Evolutionary conservation across 768 basidiomycete genomes (phyloP).

Genomic region (Macrolepiota dolichaula): DNA sequence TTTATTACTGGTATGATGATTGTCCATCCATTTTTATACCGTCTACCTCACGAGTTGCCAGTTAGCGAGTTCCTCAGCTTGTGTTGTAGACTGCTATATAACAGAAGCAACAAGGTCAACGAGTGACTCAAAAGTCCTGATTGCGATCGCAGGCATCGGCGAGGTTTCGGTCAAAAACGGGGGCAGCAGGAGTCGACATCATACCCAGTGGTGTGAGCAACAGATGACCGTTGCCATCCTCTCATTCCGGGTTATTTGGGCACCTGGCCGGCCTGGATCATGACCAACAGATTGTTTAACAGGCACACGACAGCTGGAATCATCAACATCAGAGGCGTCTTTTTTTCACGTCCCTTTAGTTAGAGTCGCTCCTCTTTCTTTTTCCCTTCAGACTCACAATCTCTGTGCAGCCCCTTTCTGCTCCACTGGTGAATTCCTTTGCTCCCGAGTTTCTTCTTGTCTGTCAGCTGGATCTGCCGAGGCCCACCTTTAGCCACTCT

Average conservation of each 20-base stretch:
- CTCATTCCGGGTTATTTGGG: not conserved
- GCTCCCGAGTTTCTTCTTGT: not conserved
- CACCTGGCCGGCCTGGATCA: too few relatives aligned
- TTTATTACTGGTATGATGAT: too few relatives aligned
- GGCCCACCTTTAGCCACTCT: slow-evolving; percentile 13
- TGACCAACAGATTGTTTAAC: not conserved
- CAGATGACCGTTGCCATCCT: not conserved
- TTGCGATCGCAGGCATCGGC: not conserved
- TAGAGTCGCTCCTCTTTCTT: not conserved
- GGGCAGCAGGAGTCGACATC: not conserved
- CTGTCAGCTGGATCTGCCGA: slow-evolving; percentile 20
- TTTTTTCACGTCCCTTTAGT: not conserved
- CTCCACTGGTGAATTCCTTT: slow-evolving; percentile 6
- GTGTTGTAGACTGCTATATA: too few relatives aligned
- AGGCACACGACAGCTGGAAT: slow-evolving; percentile 1
- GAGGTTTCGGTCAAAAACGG: not conserved
- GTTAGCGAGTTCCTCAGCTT: too few relatives aligned
- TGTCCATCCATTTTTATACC: too few relatives aligned
- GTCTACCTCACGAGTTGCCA: too few relatives aligned
- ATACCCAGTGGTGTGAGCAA: not conserved
- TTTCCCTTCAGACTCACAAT: not conserved
- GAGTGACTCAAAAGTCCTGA: not conserved
- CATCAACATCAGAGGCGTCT: not conserved
- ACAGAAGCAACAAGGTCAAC: too few relatives aligned
- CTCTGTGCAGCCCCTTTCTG: not conserved